A percentile compares a stretch with the other conserved stretches of the same genome.
Conservation (phyloP, 352 stramenopile genomes). For the Pythium diclinum region DNA sequence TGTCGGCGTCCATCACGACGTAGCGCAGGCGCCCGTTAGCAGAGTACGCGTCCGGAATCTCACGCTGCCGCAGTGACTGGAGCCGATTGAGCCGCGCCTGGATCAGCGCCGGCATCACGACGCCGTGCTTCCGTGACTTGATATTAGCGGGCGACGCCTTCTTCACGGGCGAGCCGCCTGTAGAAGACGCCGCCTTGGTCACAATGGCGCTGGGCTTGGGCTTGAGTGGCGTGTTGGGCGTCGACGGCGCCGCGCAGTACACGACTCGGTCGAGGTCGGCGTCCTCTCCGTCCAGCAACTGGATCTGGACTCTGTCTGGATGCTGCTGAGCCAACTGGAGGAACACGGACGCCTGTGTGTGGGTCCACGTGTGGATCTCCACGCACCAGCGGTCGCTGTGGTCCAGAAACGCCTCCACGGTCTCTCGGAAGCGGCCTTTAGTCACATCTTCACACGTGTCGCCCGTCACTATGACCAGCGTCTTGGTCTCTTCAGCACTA, state of each 20-base stretch:
- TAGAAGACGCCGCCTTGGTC: background rate
- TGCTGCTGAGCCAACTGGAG: background rate
- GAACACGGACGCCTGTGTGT: background rate
- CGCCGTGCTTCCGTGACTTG: background rate
- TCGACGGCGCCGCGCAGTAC: background rate
- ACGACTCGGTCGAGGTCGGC: background rate
- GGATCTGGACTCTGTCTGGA: background rate
- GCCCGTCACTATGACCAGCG: conserved; percentile 1
- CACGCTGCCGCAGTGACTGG: background rate
- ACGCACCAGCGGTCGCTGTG: background rate
- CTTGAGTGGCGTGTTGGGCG: background rate
- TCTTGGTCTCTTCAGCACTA: background rate
- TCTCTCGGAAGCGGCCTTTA: conserved; percentile 5
- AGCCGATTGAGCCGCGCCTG: conserved; percentile 1
- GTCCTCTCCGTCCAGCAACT: background rate
- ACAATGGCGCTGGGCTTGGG: background rate
- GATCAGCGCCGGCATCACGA: background rate
- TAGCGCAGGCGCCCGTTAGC: background rate
- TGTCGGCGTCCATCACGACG: conserved; percentile 15
- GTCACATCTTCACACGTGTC: conserved; percentile 7
- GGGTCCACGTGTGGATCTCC: conserved; percentile 11
- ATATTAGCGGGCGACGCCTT: conserved; percentile 1
- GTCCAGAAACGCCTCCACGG: background rate
- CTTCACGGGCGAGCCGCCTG: background rate
- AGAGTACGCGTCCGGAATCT: background rate